Conservation (phyloP, 2,329 filamentous ascomycete species). For the Cercospora zeae-maydis region DNA sequence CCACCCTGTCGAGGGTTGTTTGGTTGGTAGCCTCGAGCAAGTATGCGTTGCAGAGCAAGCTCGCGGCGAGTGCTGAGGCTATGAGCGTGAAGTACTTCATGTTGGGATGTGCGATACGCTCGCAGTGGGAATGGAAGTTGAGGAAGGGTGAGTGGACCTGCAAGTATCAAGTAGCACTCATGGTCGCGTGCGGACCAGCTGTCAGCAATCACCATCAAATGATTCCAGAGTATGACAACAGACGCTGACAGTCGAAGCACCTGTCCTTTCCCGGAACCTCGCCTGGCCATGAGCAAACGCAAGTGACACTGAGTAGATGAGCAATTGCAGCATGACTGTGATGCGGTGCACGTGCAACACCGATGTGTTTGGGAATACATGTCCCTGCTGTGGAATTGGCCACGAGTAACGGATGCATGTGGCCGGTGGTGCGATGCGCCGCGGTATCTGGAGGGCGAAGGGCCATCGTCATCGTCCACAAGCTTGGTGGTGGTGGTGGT, state of each 20-base stretch:
- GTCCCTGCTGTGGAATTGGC: too few species aligned
- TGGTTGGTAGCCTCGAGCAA: background rate
- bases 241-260: background rate
- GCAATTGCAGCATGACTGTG: background rate
- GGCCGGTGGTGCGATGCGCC: too few species aligned
- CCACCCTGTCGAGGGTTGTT: background rate
- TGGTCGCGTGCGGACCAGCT: background rate
- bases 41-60: background rate
- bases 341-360: background rate
- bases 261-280: background rate
- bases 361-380: background rate
- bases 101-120: background rate
- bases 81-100: background rate
- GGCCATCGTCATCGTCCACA: too few species aligned
- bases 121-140: background rate
- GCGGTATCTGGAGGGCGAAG: too few species aligned
- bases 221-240: background rate
- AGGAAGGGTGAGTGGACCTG: background rate
- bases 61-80: background rate
- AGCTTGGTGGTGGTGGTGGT: too few species aligned
- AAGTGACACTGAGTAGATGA: background rate
- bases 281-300: background rate
- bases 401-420: too few species aligned
- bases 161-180: background rate
- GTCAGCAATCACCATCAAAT: background rate